Base-by-base conservation (phyloP, 2,329 filamentous ascomycete genomes). In the Dissoconium aciculare region DNA sequence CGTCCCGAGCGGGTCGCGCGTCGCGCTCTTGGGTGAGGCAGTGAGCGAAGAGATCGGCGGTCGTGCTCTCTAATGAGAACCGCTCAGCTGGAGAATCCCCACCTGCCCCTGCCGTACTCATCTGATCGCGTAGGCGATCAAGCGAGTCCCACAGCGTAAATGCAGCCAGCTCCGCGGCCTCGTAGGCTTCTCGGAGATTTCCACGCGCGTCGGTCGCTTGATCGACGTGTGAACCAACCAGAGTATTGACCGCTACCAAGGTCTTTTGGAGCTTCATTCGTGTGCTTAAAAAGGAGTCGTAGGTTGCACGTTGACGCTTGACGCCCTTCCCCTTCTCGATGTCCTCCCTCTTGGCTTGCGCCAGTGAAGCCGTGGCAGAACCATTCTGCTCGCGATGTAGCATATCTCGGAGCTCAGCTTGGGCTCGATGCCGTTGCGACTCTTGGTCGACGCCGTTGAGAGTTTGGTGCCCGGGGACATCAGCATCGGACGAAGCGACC, bases 261-360 rank as follows among this genome's bases (percentile, higher is more conserved):
- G 81, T 83, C 55, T 94, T 95, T 54, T 98, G 91, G 11, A 98
- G 60, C 37, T 87, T 80, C 49, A 98, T 94, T 12, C 89, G 75
- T 10, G 84, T 70, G 57, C 93, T 92, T 17, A 98, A 67, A 1
- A 95, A 69, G 0, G 80, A 72, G 44, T 95, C 87, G 49, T 93
- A 98, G 1, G 77, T 73, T 38, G 76, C 77, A 30, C 84, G 74
- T 57, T 98, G 89, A 34, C 74, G 65, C 46, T 84, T 87, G 21
- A 98, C 81, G 0, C 87, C 87, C 32, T 69, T 60, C 9, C 89
- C 89, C 56, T 95, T 95, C 25, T 76, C 71, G 4, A 78, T 73
- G 51, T 95, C 89, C 31, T 72, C 72, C 48, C 77, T 74, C 31
- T 74, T 74, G 1, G 78, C 75, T 47, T 76, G 64, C 2, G 69